A percentile compares a stretch with the other conserved stretches of the same genome.
Conservation (phyloP, 225 moss, liverwort and hornwort genomes). For the Pseudoscleropodium purum region DNA sequence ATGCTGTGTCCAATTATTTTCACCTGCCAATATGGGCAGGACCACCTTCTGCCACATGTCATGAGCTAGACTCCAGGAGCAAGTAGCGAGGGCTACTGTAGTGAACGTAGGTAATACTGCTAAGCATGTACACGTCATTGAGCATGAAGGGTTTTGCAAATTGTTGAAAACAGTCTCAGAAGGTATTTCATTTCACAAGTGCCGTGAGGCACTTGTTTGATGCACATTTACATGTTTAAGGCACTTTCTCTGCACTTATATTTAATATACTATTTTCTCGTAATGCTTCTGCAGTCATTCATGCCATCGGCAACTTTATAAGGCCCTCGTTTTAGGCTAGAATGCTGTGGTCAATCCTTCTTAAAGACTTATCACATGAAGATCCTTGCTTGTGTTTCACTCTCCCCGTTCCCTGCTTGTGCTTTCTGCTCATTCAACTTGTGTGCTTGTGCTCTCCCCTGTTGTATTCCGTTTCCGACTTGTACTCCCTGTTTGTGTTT, state of each 20-base stretch:
- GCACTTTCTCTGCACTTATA: neutral
- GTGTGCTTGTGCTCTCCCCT: neutral
- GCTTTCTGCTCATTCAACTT: neutral
- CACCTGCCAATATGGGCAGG: constrained; percentile 13
- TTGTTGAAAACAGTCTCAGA: neutral
- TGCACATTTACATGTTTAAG: neutral
- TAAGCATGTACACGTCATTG: neutral
- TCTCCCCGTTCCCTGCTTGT: neutral
- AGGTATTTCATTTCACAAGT: neutral
- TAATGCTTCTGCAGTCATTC: neutral
- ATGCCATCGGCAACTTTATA: neutral
- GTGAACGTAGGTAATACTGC: neutral
- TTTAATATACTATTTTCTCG: neutral
- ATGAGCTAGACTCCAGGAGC: neutral
- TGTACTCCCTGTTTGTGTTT: neutral
- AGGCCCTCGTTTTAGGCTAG: neutral
- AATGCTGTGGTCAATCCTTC: neutral
- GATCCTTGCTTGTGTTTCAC: neutral
- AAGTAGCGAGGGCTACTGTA: neutral
- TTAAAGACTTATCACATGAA: neutral
- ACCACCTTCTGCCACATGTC: constrained; percentile 4
- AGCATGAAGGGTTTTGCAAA: constrained; percentile 3
- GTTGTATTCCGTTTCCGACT: neutral
- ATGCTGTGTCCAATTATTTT: constrained; percentile 5
- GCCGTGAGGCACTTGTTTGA: neutral